Percentiles rank a stretch among this genome's conserved stretches.
Conservation (phyloP, 495 filamentous ascomycete species). For the Penicillium dipodomyicola region DNA sequence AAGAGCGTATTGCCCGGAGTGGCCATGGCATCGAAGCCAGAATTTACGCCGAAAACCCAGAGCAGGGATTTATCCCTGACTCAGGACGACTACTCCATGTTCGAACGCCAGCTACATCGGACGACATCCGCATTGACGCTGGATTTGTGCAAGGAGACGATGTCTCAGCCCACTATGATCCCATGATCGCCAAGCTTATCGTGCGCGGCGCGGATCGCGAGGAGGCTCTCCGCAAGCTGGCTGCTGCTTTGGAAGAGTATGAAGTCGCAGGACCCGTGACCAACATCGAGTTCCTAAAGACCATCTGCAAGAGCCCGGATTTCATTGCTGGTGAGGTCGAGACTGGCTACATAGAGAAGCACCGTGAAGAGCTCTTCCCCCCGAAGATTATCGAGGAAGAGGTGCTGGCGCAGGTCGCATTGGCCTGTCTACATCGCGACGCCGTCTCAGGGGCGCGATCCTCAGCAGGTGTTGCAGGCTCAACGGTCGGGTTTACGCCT, state of each 20-base stretch:
- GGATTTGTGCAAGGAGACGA: slow-evolving; percentile 90
- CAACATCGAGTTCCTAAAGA: slow-evolving; percentile 96
- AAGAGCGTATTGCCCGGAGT: slow-evolving; percentile 66
- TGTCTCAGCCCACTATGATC: slow-evolving; percentile 93
- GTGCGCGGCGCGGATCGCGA: slow-evolving; percentile 76
- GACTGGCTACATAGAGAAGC: slow-evolving; percentile 92
- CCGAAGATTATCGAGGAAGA: slow-evolving; percentile 55
- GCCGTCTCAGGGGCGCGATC: slow-evolving; percentile 18
- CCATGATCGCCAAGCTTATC: slow-evolving; percentile 98
- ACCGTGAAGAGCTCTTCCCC: slow-evolving; percentile 69
- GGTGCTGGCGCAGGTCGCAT: slow-evolving; percentile 77
- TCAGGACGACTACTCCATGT: slow-evolving; percentile 87
- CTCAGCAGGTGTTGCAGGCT: slow-evolving; percentile 26
- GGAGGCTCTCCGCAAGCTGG: slow-evolving; percentile 79
- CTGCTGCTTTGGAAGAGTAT: slow-evolving; percentile 80
- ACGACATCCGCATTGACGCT: slow-evolving; percentile 83
- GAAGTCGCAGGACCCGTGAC: slow-evolving; percentile 90
- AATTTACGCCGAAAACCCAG: slow-evolving; percentile 95
- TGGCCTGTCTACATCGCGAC: slow-evolving; percentile 60
- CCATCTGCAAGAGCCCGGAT: slow-evolving; percentile 70
- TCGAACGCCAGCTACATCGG: slow-evolving; percentile 62
- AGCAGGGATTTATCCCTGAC: slow-evolving; percentile 86
- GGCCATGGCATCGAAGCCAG: slow-evolving; percentile 92
- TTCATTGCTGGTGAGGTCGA: slow-evolving; percentile 90
- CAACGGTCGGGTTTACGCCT: slow-evolving; percentile 52